Evolutionary conservation across 768 basidiomycete genomes (phyloP).

Genomic region (Basidioascus undulatus): DNA sequence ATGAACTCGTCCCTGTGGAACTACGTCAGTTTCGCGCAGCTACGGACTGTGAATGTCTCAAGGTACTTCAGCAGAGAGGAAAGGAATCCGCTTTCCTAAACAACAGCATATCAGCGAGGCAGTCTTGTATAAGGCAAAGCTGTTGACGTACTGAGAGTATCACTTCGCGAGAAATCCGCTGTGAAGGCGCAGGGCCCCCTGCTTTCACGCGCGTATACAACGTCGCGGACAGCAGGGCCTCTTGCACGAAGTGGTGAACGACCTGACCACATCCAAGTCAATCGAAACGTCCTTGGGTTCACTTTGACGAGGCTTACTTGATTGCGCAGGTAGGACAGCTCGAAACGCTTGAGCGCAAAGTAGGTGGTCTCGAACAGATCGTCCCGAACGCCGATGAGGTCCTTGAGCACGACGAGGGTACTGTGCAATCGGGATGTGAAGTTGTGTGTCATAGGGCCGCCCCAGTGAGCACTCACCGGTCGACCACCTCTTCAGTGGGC

Average conservation of each 20-base stretch:
- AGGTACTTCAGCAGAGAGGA: conserved; percentile 10
- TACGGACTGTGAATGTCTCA: no score
- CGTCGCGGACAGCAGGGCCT: conserved; percentile 5
- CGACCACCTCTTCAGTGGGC: conserved; percentile 8
- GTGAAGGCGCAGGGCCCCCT: conserved; percentile 2
- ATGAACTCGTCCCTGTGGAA: conserved; percentile 15
- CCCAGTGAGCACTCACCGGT: conserved; percentile 8
- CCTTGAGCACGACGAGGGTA: conserved; percentile 9
- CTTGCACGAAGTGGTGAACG: conserved; percentile 12
- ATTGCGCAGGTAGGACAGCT: conserved; percentile 13
- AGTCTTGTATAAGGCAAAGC: no score
- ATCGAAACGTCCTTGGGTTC: no score
- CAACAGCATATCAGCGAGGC: not conserved
- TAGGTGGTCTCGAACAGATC: conserved; percentile 12
- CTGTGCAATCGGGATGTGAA: not conserved
- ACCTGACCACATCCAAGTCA: conserved; percentile 1
- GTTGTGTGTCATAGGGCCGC: no score
- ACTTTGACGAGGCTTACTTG: not conserved
- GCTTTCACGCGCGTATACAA: conserved; percentile 11
- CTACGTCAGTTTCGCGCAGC: no score
- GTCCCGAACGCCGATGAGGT: conserved; percentile 9
- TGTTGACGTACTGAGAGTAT: not conserved
- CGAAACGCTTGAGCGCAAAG: conserved; percentile 9
- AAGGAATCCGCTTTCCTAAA: conserved; percentile 9
- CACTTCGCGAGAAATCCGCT: conserved; percentile 5